phyloP scores from a whole-genome alignment of 164 flowering plant genomes.

The Houttuynia cordata region DNA sequence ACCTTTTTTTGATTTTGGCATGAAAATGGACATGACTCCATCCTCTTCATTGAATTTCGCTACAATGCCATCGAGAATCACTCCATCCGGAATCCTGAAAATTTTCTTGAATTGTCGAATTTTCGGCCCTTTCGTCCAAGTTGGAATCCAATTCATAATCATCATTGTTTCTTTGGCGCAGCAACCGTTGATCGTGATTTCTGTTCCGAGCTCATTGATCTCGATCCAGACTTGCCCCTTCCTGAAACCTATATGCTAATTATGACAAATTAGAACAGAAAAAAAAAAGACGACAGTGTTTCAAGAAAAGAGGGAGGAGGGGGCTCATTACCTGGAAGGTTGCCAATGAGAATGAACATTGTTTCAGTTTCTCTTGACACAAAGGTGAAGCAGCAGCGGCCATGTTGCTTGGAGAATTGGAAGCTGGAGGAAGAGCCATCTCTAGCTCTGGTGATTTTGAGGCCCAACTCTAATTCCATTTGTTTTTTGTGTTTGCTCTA shows the following conservation, averaged over 20 bases:
- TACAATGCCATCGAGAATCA: conserved; percentile 34
- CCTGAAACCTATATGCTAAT: conserved; percentile 32
- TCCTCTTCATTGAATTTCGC: conserved; percentile 35
- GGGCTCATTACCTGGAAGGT: conserved; percentile 3
- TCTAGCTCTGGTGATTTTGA: conserved; percentile 2
- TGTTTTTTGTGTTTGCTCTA: neutral
- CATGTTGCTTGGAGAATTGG: neutral
- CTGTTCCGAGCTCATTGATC: conserved; percentile 38
- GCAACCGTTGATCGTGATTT: conserved; percentile 24
- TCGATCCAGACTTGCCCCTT: conserved; percentile 24
- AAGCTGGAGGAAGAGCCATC: neutral
- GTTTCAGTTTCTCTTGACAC: neutral
- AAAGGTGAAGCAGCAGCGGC: neutral
- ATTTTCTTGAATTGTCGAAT: conserved; percentile 29
- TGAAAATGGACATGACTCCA: conserved; percentile 21
- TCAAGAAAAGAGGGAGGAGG: neutral
- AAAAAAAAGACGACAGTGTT: too few species aligned
- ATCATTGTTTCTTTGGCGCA: conserved; percentile 19
- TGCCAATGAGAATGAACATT: conserved; percentile 1
- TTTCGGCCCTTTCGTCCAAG: conserved; percentile 24
- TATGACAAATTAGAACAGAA: neutral
- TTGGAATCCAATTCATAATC: conserved; percentile 19
- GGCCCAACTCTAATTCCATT: conserved; percentile 3
- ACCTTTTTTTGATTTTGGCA: conserved; percentile 41
- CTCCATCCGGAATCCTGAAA: conserved; percentile 43